Base-by-base conservation (phyloP, 352 stramenopile species). In the Globisporangium paroecandrum region DNA sequence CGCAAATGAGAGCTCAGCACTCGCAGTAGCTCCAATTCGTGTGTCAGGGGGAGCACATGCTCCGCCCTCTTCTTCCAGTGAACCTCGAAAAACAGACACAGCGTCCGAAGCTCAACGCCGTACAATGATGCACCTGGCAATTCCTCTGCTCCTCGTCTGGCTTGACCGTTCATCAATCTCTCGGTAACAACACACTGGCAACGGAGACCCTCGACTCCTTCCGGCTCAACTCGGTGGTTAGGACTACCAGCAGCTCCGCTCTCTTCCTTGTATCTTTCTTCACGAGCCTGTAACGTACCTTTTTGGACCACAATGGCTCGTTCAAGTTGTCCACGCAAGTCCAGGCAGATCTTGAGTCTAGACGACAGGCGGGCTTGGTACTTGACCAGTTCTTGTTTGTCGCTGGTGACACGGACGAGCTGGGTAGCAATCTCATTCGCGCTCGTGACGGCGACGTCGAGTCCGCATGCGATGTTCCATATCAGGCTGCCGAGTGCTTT, bases 21-120 rank as follows among this genome's bases (percentile, higher is more conserved):
- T 63, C 71, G 69, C 2, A 93, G 69, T 34, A 93, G 65, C 43
- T 78, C 64, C 58, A 87, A 72, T 43, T 93, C 81, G 4, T 89
- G 72, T 25, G 69, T 58, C 6, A 85, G 55, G 18, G 78, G 65
- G 22, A 93, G 47, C 8, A 65, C 51, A 1, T 67, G 20, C 9
- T 77, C 62, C 29, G 70, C n/a, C 13, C 64, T 62, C 4, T 74
- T 36, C 62, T 87, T 82, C 71, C 68, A 82, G 8, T 83, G 65
- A 20, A 71, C 69, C 69, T 83, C 74, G 47, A 93, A 88, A 18
- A 77, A 69, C 12, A 85, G 65, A 53, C 79, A 87, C 18, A 83
- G 57, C 7, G 82, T 75, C n/a, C 65, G 66, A n/a, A 89, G 73
- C 63, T 80, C 76, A 29, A 91, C 49, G 5, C 80, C 77, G 61